Evolutionary conservation across 228 moss, liverwort and hornwort species (phyloP).

Genomic region (Sphagnum fallax): DNA sequence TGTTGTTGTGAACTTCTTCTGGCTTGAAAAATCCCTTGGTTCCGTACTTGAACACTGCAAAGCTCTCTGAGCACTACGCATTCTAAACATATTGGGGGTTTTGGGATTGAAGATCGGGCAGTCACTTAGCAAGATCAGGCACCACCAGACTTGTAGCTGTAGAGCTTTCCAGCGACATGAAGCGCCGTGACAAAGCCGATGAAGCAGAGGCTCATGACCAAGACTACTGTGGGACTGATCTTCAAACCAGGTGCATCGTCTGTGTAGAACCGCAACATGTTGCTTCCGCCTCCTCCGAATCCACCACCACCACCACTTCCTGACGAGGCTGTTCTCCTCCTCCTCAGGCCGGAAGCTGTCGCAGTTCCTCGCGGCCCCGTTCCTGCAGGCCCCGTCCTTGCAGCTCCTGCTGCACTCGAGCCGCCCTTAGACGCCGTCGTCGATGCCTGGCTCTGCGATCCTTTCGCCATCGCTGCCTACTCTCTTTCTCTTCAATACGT

Average conservation of each 20-base stretch:
- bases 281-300: slow-evolving; percentile 29
- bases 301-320: slow-evolving; percentile 19
- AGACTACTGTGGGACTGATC: slow-evolving; percentile 72
- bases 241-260: slow-evolving; percentile 81
- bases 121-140: too few relatives aligned
- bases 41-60: too few relatives aligned
- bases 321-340: slow-evolving; percentile 59
- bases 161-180: slow-evolving; percentile 73
- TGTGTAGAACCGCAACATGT: slow-evolving; percentile 83
- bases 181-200: slow-evolving; percentile 73
- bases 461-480: slow-evolving; percentile 63
- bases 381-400: slow-evolving; percentile 38
- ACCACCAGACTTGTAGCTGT: slow-evolving; percentile 53
- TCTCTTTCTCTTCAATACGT: too few relatives aligned
- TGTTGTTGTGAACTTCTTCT: too few relatives aligned
- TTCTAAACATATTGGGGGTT: too few relatives aligned
- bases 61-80: too few relatives aligned
- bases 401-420: slow-evolving; percentile 21
- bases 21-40: too few relatives aligned
- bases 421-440: slow-evolving; percentile 50
- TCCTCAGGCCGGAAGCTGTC: slow-evolving; percentile 27
- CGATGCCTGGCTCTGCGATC: slow-evolving; percentile 96
- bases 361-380: slow-evolving; percentile 76
- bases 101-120: too few relatives aligned
- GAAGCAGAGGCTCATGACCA: slow-evolving; percentile 85